phyloP scores from a whole-genome alignment of 2,329 filamentous ascomycete species.

The Fusarium solani-melongenae region DNA sequence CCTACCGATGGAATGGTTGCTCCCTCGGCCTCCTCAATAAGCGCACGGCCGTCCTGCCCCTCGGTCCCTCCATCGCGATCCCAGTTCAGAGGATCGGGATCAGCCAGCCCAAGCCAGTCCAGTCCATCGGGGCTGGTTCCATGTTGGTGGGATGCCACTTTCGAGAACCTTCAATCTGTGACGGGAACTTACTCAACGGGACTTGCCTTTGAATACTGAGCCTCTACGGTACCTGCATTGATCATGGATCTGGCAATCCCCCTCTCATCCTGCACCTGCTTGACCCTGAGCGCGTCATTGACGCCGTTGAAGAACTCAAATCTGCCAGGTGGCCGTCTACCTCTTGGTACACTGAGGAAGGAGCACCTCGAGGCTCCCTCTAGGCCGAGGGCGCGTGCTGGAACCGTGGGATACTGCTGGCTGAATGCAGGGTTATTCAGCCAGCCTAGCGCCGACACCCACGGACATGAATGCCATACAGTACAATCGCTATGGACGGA shows the following conservation, averaged over 20 bases:
- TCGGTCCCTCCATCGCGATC: constrained; percentile 5
- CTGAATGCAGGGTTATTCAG: background rate
- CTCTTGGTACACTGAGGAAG: background rate
- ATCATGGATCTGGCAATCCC: background rate
- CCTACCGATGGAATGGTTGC: constrained; percentile 34
- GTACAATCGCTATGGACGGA: background rate
- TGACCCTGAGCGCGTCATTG: background rate
- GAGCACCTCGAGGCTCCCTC: background rate
- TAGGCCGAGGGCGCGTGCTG: background rate
- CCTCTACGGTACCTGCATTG: background rate
- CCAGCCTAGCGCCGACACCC: background rate
- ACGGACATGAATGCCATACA: background rate
- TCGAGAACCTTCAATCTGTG: background rate
- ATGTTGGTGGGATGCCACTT: constrained; percentile 6
- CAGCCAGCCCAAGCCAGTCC: constrained; percentile 16
- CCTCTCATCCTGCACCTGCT: background rate
- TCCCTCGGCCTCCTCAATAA: background rate
- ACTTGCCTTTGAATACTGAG: background rate
- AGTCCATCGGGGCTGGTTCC: constrained; percentile 3
- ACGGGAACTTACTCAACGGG: background rate
- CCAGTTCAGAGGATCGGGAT: constrained; percentile 28
- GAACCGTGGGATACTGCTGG: background rate
- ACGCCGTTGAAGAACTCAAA: background rate
- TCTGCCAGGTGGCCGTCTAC: background rate
- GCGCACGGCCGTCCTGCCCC: constrained; percentile 4